These are phyloP conservation scores for Myxozyma neglecta DNA, from an alignment of 805 yeast genomes.

Conservation along the genomic window DNA sequence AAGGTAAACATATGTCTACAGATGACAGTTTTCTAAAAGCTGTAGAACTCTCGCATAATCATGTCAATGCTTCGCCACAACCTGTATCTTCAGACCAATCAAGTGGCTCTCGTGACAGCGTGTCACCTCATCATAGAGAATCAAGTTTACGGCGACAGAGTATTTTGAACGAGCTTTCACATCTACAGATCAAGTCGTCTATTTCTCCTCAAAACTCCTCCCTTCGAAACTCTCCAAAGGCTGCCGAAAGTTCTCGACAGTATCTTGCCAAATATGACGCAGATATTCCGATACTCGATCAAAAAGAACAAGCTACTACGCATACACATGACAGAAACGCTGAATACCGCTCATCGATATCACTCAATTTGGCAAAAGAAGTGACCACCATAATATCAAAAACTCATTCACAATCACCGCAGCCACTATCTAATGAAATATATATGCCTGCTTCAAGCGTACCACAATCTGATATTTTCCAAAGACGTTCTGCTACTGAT, in stretches of 20 bases:
- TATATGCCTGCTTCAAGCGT: neutral
- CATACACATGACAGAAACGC: neutral
- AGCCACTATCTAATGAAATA: neutral
- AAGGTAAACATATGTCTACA: too few relatives aligned
- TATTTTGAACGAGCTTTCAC: neutral
- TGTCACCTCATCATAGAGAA: neutral
- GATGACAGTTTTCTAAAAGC: too few relatives aligned
- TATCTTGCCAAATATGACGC: too few relatives aligned
- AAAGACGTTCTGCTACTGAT: neutral
- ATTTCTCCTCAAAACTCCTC: neutral
- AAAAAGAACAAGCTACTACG: neutral
- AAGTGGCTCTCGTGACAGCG: neutral
- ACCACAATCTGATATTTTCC: neutral
- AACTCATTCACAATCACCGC: neutral
- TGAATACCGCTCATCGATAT: neutral
- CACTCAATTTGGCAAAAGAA: slow-evolving; percentile 1
- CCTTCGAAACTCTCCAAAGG: neutral
- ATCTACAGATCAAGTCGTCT: neutral
- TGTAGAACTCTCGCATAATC: too few relatives aligned
- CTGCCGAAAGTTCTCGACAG: neutral
- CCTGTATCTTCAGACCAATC: slow-evolving; percentile 4
- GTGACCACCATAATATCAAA: neutral
- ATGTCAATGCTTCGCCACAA: neutral
- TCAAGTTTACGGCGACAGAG: neutral
- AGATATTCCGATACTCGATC: neutral